Evolutionary conservation across 2,329 filamentous ascomycete genomes (phyloP).

Genomic region (Pseudonectria buxi): DNA sequence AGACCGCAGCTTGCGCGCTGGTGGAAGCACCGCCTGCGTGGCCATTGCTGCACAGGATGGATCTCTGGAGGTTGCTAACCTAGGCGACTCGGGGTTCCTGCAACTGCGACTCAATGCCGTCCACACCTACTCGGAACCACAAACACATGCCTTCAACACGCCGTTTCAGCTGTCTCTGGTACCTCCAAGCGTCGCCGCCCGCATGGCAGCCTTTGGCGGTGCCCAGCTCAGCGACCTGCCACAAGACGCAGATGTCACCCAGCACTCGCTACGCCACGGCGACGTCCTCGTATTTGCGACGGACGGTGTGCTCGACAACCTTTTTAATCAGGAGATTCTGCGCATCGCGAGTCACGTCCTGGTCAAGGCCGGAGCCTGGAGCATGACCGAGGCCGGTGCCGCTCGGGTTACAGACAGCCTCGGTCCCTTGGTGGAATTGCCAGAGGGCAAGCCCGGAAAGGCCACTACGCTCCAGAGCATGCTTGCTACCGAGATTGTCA

Average conservation of each 20-base stretch:
- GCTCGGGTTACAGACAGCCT: constrained; percentile 59
- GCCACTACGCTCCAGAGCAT: constrained; percentile 62
- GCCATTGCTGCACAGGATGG: constrained; percentile 69
- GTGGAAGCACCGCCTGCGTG: constrained; percentile 90
- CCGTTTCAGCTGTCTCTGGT: constrained; percentile 91
- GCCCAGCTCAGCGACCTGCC: constrained; percentile 76
- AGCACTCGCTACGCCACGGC: constrained; percentile 73
- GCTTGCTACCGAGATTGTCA: constrained; percentile 71
- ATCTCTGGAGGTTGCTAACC: constrained; percentile 77
- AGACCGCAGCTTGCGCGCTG: constrained; percentile 67
- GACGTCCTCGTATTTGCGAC: constrained; percentile 92
- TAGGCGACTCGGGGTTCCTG: constrained; percentile 92
- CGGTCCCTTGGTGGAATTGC: constrained; percentile 31
- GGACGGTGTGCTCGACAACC: constrained; percentile 93
- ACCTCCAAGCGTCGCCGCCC: constrained; percentile 69
- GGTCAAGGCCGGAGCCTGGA: constrained; percentile 69
- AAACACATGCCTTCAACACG: constrained; percentile 97
- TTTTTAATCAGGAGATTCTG: constrained; percentile 85
- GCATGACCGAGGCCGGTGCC: constrained; percentile 49
- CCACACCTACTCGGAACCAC: constrained; percentile 72
- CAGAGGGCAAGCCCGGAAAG: constrained; percentile 20
- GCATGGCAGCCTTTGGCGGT: constrained; percentile 78
- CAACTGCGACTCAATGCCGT: constrained; percentile 81
- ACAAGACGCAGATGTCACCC: constrained; percentile 72
- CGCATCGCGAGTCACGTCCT: constrained; percentile 72